Base-by-base conservation (phyloP, 352 stramenopile species). In the Pythium oligandrum region DNA sequence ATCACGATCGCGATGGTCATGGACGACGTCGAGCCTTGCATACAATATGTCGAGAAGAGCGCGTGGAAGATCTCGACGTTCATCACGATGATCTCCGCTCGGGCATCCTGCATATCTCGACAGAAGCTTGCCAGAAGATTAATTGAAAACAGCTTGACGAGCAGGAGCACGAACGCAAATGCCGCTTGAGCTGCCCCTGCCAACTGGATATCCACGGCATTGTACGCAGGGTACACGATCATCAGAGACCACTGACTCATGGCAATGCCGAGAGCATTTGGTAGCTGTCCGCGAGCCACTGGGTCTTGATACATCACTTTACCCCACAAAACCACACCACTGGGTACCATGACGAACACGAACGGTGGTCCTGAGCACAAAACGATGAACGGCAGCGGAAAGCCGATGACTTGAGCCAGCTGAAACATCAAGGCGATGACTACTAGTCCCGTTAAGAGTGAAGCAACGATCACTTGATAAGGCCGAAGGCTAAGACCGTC, bases 21-120 rank as follows among this genome's bases (percentile, higher is more conserved):
- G 31, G 62, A 4, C 4, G 66, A 70, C 8, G 50, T 51, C 5
- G 63, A 50, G 3, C 44, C 63, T 26, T 73, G 68, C 57, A 73
- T 64, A 47, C 64, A 73, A 26, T 48, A 68, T 2, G 57, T 47
- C 1, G 71, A 43, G 55, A 69, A 78, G 3, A 78, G 53, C 2
- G 69, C 54, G 33, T 63, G 73, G 55, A 78, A 78, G 30, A 78
- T 45, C 33, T 75, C 70, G 12, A 73, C 57, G 32, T 55, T 68
- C 32, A 73, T 54, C 6, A 71, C 62, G 8, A 66, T 53, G 7
- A 58, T 40, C 26, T 70, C 63, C 3, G 63, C 52, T 4, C 68
- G 51, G 9, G 64, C 36, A 12, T 73, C 63, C 53, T 68, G 45
- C 10, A 68, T 35, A 31, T 70, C 48, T 3, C n/a, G 45, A 4